Base-by-base conservation (phyloP, 1,284 basidiomycete genomes). In the Phenoliferia sp. region DNA sequence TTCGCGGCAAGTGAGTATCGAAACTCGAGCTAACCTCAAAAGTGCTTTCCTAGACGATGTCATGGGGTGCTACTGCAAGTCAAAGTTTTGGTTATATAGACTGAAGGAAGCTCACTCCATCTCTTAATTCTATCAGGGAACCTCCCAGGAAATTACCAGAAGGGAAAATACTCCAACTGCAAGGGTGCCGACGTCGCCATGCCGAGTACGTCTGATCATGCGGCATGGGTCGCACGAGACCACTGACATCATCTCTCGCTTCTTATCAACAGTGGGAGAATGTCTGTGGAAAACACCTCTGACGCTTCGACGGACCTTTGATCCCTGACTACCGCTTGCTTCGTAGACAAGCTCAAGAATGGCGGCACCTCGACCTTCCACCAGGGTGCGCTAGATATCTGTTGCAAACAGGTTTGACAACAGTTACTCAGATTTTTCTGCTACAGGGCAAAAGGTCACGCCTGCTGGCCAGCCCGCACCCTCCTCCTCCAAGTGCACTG, bases 11-110 rank as follows among this genome's bases (percentile, higher is more conserved):
- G n/a, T n/a, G n/a, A n/a, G n/a, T n/a, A n/a, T n/a, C n/a, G n/a
- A n/a, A n/a, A n/a, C n/a, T n/a, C n/a, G 39, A 22, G 39, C 22
- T 12, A 44, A 22, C 22, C 39, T 12, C 22, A 12, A 12, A 12
- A 12, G 12, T 12, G 12, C 22, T 22, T 44, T 44, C 12, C 39
- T 12, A 44, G 39, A n/a, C n/a, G n/a, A n/a, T n/a, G n/a, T 80
- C 33, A 84, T 85, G 84, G 85, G 85, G 17, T 86, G 85, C 77
- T 80, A 77, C 72, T 85, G 84, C n/a, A n/a, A n/a, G n/a, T n/a
- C n/a, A n/a, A n/a, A n/a, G n/a, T n/a, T n/a, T n/a, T n/a, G n/a
- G n/a, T n/a, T n/a, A n/a, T n/a, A n/a, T n/a, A n/a, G n/a, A n/a
- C n/a, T n/a, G n/a, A n/a, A n/a, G n/a, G n/a, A n/a, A n/a, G n/a